These are phyloP conservation scores for Thelonectria olida DNA, from an alignment of 2,329 filamentous ascomycete species.

Conservation along the genomic window DNA sequence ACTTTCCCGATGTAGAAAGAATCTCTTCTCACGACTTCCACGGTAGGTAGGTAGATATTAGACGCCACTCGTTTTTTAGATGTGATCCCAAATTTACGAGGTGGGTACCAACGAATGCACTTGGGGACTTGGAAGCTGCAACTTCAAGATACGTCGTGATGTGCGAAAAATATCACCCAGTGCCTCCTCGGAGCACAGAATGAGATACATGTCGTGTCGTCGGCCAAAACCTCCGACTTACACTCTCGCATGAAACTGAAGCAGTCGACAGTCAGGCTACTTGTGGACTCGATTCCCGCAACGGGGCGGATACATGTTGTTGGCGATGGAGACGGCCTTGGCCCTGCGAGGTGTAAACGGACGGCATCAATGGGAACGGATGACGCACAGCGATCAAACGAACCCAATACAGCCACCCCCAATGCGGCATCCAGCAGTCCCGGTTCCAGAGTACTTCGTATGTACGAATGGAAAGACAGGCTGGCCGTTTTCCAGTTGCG, in stretches of 20 bases:
- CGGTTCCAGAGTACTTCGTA: not conserved
- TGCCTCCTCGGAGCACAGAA: not conserved
- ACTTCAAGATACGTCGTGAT: not conserved
- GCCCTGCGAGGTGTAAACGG: not conserved
- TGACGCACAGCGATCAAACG: conserved; percentile 10
- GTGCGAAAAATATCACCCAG: not conserved
- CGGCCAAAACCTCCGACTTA: not conserved
- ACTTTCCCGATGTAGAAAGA: conserved; percentile 31
- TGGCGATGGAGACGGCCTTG: not conserved
- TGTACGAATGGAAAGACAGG: too few species aligned
- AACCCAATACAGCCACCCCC: not conserved
- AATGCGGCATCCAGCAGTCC: not conserved
- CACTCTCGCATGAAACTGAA: not conserved
- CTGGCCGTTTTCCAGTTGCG: too few species aligned
- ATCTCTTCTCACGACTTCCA: conserved; percentile 34
- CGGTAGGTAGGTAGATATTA: not conserved
- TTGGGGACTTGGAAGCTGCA: not conserved
- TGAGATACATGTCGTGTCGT: not conserved
- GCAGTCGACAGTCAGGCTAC: conserved; percentile 7
- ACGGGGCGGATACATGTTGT: not conserved
- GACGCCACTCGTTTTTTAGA: conserved; percentile 14
- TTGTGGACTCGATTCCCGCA: conserved; percentile 3
- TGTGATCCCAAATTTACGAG: not conserved
- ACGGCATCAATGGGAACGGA: not conserved
- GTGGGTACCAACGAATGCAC: not conserved